Evolutionary conservation across 2,329 filamentous ascomycete genomes (phyloP), one percentile per base, ranked within the genome.

Genomic region (Cladosporium phlei): DNA sequence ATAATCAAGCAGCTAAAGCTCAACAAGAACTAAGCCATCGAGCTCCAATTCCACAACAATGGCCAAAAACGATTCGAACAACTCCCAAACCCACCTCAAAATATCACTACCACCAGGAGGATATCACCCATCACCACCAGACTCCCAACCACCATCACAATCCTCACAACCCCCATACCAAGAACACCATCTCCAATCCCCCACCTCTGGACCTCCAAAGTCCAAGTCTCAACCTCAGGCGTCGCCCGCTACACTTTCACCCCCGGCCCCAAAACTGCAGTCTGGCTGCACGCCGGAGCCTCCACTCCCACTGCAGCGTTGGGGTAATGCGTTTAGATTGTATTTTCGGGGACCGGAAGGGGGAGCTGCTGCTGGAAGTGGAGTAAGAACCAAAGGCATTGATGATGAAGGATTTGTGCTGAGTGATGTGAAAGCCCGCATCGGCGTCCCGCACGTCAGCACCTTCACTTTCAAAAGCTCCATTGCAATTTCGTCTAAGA

Each of bases 221-320:
- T 45, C 32, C 37, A 28, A 32, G 42, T 45, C 3, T 24, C 35
- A n/a, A 37, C 42, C 30, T 32, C 14, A 14, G 42, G 42, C 17
- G 32, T 45, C 6, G 42, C 35, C 32, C 42, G 42, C 16, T 45
- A 45, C 24, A 37, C 32, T 25, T 45, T 45, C 24, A 22, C 42
- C 14, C 32, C 42, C 8, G 42, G 42, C 42, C 35, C 35, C 35
- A 25, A 35, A 17, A 22, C 42, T 12, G 32, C 24, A 8, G 30
- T 45, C 17, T 45, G 42, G 42, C 35, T 45, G 32, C 28, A 45
- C 11, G 42, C 42, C 16, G 42, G 42, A 8, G 42, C 42, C 1
- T 45, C 42, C 4, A 37, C 32, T 2, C n/a, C 35, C 11, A 45
- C n/a, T n/a, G n/a, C n/a, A n/a, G 16, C n/a, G n/a, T n/a, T n/a